phyloP scores from a whole-genome alignment of 2,329 filamentous ascomycete genomes.

The Trichothecium sympodiale region DNA sequence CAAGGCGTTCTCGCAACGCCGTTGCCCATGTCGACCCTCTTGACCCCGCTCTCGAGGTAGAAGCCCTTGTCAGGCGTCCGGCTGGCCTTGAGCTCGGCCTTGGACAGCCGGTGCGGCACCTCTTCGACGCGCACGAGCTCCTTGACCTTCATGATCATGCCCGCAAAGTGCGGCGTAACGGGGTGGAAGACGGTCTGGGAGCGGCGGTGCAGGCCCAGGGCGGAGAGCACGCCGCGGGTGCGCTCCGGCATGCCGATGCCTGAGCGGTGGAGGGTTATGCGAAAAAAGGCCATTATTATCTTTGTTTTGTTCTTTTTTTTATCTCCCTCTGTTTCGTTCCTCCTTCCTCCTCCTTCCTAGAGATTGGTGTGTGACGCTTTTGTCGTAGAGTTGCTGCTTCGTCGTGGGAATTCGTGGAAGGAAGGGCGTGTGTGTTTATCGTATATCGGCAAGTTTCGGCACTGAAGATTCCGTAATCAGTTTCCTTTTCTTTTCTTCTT shows the following conservation, averaged over 20 bases:
- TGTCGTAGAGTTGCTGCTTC: neutral
- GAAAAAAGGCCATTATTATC: slow-evolving; percentile 64
- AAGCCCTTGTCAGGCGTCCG: slow-evolving; percentile 72
- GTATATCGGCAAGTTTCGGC: too few species aligned
- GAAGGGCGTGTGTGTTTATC: too few species aligned
- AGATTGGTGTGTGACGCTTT: neutral
- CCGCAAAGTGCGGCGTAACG: slow-evolving; percentile 68
- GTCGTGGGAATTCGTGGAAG: too few species aligned
- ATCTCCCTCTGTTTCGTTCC: neutral
- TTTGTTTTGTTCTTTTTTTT: slow-evolving; percentile 3
- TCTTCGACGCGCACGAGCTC: slow-evolving; percentile 78
- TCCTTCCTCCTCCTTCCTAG: too few species aligned
- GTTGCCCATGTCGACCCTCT: slow-evolving; percentile 11
- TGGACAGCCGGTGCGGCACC: slow-evolving; percentile 54
- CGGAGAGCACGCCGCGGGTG: slow-evolving; percentile 68
- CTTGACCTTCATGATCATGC: slow-evolving; percentile 90
- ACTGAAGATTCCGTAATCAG: too few species aligned
- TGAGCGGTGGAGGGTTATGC: slow-evolving; percentile 80
- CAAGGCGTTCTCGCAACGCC: neutral
- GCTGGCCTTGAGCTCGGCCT: slow-evolving; percentile 57
- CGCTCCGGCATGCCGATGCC: slow-evolving; percentile 79
- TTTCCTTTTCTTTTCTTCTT: too few species aligned
- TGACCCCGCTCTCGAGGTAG: slow-evolving; percentile 54
- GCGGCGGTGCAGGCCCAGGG: slow-evolving; percentile 76
- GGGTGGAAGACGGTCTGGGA: slow-evolving; percentile 84